Base-by-base conservation (phyloP, 176 grass and related monocot genomes). In the Oryza longistaminata region DNA sequence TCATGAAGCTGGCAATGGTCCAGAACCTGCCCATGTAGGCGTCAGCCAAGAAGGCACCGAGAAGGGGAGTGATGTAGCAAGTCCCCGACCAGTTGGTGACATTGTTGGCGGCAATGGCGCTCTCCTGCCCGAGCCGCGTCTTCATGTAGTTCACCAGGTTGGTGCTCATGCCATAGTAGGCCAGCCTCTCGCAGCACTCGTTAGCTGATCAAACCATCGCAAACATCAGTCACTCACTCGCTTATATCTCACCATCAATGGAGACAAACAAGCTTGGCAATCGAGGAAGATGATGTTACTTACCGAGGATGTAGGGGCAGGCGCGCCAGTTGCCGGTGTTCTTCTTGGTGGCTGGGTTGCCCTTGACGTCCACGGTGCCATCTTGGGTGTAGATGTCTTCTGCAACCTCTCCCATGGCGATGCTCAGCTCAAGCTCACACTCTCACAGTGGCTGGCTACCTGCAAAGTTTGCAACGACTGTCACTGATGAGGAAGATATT, bases 131-230 rank as follows among this genome's bases (percentile, higher is more conserved):
- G 9, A 96, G 87, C 1, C 79, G 73, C 8, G 67, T 45, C 81
- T 84, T 88, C 94, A 96, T 93, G 78, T 81, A 96, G 85, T 96
- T 89, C 65, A 96, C 94, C 78, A 96, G 80, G 52, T 96, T 96
- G 61, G 89, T 91, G 91, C 91, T 96, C 94, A 96, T 93, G 66
- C 94, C 94, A 11, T 96, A 96, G 73, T 96, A 96, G 0, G 94
- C 94, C 25, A 96, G 81, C 37, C 94, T 88, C 82, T 96, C 94
- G 83, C 94, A 96, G 66, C 91, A 93, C 26, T 96, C 94, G 55
- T 96, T 96, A 9, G 91, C 94, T 96, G 86, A 71, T 39, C 1
- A 71, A 45, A 45, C 1, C 62, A 75, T 16, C 6, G n/a, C 5
- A 0, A n/a, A 43, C 6, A 15, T 64, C 27, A 53, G 9, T 6